Evolutionary conservation across 352 stramenopile genomes (phyloP), one percentile per base, ranked within the genome.

Genomic region (Phytopythium sindhum): DNA sequence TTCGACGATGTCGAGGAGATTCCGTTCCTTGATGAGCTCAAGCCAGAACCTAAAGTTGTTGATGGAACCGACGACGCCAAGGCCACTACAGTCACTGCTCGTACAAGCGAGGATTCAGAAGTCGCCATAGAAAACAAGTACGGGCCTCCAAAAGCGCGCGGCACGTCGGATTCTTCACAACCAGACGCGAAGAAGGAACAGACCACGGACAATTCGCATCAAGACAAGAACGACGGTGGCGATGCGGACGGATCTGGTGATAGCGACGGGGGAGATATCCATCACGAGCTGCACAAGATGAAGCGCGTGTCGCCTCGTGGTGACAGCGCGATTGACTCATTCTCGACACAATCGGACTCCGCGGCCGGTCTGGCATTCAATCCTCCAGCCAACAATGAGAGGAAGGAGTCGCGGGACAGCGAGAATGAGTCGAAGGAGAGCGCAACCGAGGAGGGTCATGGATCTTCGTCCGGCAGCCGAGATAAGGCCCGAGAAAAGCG

Each of bases 1-100:
- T 77, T 87, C n/a, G 84, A 93, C 15, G 84, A 91, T 28, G 75
- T 93, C 2, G 84, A 93, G 56, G 84, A 93, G 42, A 91, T 93
- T 24, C 82, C 82, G 3, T 91, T 91, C 63, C 55, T 93, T 1
- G 81, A 91, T 42, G 78, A 90, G 26, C 57, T 66, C 1, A 83
- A 84, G 37, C 56, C 75, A 9, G 70, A 88, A 17, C 45, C 74
- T 0, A 89, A 89, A 61, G 12, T 21, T 1, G 37, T 23, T 7
- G 33, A n/a, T n/a, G 24, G 37, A 10, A 35, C 19, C 15, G 59
- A 26, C n/a, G 41, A 60, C 10, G 23, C 41, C 9, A 59, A 48
- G 12, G 26, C 52, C 33, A 57, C 14, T 48, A 61, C 11, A 17
- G 35, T 1, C 24, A 39, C 19, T 15, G 41, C 19, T 44, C 33